Evolutionary conservation across 1,284 basidiomycete species (phyloP), one percentile per base, ranked within the genome.

Genomic region (Schizophyllum commune): DNA sequence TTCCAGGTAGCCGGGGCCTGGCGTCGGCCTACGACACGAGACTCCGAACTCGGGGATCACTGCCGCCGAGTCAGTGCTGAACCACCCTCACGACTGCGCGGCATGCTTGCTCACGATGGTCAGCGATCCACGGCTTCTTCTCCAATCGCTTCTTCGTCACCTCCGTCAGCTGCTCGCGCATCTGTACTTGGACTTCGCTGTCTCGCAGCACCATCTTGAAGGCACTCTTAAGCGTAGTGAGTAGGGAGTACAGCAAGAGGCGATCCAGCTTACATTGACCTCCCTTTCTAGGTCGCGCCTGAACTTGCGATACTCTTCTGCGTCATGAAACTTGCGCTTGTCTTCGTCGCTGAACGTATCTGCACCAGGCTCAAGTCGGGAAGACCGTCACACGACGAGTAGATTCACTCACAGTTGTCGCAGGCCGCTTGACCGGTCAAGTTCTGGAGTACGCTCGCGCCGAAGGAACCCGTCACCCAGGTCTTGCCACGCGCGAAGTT

Each of bases 1-100:
- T 66, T 86, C 84, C 22, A 88, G 74, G 68, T 85, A 88, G 1
- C 85, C 84, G 32, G 84, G 84, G 0, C 84, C 86, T 2, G 86
- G 85, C 0, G 86, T 88, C 52, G 86, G 70, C 51, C 86, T 75
- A 34, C 83, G 75, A 68, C 84, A 87, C 7, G 74, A 77, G 13
- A 85, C 80, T 3, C 79, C 73, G 66, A 86, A 87, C 57, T 79
- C 77, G 1, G 85, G 85, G 19, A 86, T 74, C 9, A 86, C 83
- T 85, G 52, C 20, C 21, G 13, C 58, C 39, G 53, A 19, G 19
- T 52, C 51, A 32, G 22, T 27, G 52, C 52, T 34, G 7, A 52
- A n/a, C n/a, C 11, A 53, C 9, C 58, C n/a, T 21, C 2, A 60
- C 56, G 55, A 19, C 1, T 39, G 34, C n/a, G n/a, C n/a, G 34